Percentiles rank a stretch among this genome's conserved stretches.
phyloP scores from a whole-genome alignment of 495 filamentous ascomycete genomes.

The Penicillium herquei region DNA sequence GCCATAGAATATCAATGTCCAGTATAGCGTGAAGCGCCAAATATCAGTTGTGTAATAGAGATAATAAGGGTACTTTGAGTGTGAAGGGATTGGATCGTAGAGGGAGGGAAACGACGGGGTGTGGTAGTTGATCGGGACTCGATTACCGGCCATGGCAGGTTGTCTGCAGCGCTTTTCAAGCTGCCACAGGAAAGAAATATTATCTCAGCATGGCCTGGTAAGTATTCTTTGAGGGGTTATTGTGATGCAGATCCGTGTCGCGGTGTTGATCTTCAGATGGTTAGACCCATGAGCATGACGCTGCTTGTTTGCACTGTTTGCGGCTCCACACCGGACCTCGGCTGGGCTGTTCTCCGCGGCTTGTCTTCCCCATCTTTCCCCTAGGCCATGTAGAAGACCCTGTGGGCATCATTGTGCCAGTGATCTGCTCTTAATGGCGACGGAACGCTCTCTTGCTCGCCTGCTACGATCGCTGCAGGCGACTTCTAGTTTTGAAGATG shows the following conservation, averaged over 20 bases:
- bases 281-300: constrained; percentile 8
- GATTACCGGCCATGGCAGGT: constrained; percentile 39
- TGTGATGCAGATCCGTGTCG: neutral
- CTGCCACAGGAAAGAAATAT: neutral
- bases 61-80: constrained; percentile 50
- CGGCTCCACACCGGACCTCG: constrained; percentile 33
- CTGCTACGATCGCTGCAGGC: constrained; percentile 53
- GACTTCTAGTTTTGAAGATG: constrained; percentile 50
- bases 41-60: constrained; percentile 80
- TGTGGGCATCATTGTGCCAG: constrained; percentile 8
- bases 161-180: constrained; percentile 2
- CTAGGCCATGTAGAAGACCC: constrained; percentile 20
- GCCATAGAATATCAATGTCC: constrained; percentile 64
- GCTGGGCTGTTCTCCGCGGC: constrained; percentile 38
- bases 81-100: constrained; percentile 67
- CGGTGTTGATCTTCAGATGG: constrained; percentile 1
- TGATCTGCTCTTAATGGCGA: constrained; percentile 34
- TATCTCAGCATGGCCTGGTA: constrained; percentile 3
- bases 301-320: constrained; percentile 45
- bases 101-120: constrained; percentile 84
- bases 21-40: constrained; percentile 88
- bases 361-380: constrained; percentile 10
- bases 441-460: constrained; percentile 50
- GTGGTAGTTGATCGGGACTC: constrained; percentile 63
- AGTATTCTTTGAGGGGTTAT: no score